phyloP scores from a whole-genome alignment of 192 early-diverging fungal genomes.

The Umbelopsis sp. region DNA sequence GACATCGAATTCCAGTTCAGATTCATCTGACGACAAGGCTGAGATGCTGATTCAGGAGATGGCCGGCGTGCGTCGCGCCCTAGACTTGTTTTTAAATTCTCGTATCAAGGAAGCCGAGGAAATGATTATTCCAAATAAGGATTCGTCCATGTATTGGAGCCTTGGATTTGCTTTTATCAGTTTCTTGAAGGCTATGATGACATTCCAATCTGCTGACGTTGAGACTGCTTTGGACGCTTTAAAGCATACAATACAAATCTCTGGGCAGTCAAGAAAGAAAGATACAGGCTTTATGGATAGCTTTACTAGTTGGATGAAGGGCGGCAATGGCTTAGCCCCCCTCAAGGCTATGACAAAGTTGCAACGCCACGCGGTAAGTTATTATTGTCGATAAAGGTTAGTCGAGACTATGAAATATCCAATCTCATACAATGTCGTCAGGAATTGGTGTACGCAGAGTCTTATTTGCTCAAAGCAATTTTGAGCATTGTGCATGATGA shows the following conservation, averaged over 20 bases:
- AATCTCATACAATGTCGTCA: conserved; percentile 7
- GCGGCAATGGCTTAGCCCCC: conserved; percentile 45
- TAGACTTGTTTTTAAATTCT: conserved; percentile 82
- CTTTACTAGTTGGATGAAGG: conserved; percentile 47
- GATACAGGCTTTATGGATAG: conserved; percentile 52
- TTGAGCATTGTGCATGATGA: conserved; percentile 76
- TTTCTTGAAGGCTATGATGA: conserved; percentile 71
- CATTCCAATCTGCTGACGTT: conserved; percentile 77
- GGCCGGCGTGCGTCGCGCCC: conserved; percentile 54
- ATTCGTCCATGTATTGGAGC: conserved; percentile 70
- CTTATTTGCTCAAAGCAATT: conserved; percentile 70
- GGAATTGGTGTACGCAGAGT: conserved; percentile 85
- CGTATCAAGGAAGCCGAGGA: conserved; percentile 70
- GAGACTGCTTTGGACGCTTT: conserved; percentile 62
- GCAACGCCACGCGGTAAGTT: conserved; percentile 66
- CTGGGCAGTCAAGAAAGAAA: conserved; percentile 64
- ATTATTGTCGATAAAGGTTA: conserved; percentile 2
- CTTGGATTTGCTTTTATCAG: conserved; percentile 73
- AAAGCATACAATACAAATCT: conserved; percentile 63
- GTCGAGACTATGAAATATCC: background rate
- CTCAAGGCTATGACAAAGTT: conserved; percentile 56
- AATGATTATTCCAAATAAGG: conserved; percentile 44
- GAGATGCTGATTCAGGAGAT: conserved; percentile 63
- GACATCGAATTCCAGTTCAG: background rate
- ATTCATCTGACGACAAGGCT: conserved; percentile 23